Base-by-base conservation (phyloP, 2,329 filamentous ascomycete genomes). In the Leptographium radiaticola region DNA sequence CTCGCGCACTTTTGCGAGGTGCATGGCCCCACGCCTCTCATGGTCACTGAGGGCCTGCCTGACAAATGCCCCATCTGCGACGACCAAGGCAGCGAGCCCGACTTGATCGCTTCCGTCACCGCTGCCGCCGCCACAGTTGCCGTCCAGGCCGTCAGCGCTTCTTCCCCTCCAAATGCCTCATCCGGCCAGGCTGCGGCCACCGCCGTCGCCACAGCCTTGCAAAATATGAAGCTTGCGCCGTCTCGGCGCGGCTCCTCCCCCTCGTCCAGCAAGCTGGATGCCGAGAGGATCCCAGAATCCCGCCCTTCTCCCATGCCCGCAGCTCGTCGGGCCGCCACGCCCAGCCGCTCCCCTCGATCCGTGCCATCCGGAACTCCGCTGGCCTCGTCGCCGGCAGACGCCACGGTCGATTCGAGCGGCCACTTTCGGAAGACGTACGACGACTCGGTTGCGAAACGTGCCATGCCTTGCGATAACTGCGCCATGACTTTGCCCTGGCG, bases 1-100 rank as follows among this genome's bases (percentile, higher is more conserved):
- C 74, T 86, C 61, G 82, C 82, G 62, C 81, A 85, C 66, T 85
- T 84, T 64, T 86, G 82, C 73, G 82, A 86, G 66, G 73, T 79
- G 58, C 82, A 86, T 68, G 82, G 82, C 58, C 82, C 82, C 49
- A 85, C 81, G 48, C 81, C 81, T 50, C 67, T 86, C 55, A 83
- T 86, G 77, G 81, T 84, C 62, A 86, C 82, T 39, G 81, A 86
- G 65, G 81, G 80, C 49, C 68, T 83, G 15, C 78, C 80, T 2
- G 76, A 80, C 13, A 73, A 77, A 49, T 86, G 82, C 62, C 70
- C 71, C 55, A 71, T 74, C 60, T 86, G 82, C 63, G 77, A 73
- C 62, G 77, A 83, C 57, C 59, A 66, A 13, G 49, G 49, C 18
- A 70, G 71, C 16, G 58, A 57, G 15, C 59, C 62, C 45, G 66